A percentile compares a stretch with the other conserved stretches of the same genome.
These are phyloP conservation scores for Monilinia aucupariae DNA, from an alignment of 2,329 filamentous ascomycete genomes.

Conservation along the genomic window DNA sequence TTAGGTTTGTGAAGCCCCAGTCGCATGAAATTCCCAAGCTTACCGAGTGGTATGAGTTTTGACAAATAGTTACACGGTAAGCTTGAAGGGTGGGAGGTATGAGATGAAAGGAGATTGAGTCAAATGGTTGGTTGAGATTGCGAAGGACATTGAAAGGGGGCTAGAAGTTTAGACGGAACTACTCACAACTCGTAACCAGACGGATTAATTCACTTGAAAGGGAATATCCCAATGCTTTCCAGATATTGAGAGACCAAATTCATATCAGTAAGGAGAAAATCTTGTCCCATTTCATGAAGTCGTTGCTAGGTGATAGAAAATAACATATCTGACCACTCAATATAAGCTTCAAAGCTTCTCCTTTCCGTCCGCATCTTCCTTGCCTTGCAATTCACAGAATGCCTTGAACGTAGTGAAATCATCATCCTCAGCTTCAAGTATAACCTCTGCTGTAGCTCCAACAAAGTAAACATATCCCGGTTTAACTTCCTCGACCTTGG, in stretches of 20 bases:
- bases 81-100: background rate
- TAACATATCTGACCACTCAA: background rate
- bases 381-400: constrained; percentile 73
- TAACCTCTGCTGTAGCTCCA: constrained; percentile 77
- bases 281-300: constrained; percentile 4
- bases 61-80: background rate
- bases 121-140: background rate
- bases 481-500: constrained; percentile 68
- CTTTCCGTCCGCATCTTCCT: constrained; percentile 27
- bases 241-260: background rate
- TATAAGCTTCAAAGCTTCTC: constrained; percentile 26
- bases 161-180: background rate
- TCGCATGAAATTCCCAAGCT: background rate
- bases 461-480: constrained; percentile 77
- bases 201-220: background rate
- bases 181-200: background rate
- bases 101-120: background rate
- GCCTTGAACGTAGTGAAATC: constrained; percentile 87
- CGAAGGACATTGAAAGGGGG: background rate
- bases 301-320: background rate
- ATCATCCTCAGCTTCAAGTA: constrained; percentile 68
- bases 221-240: background rate
- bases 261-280: background rate
- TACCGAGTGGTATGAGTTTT: background rate
- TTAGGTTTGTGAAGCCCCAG: background rate